phyloP scores from a whole-genome alignment of 2,329 filamentous ascomycete genomes.

The Pseudogymnoascus sp. region DNA sequence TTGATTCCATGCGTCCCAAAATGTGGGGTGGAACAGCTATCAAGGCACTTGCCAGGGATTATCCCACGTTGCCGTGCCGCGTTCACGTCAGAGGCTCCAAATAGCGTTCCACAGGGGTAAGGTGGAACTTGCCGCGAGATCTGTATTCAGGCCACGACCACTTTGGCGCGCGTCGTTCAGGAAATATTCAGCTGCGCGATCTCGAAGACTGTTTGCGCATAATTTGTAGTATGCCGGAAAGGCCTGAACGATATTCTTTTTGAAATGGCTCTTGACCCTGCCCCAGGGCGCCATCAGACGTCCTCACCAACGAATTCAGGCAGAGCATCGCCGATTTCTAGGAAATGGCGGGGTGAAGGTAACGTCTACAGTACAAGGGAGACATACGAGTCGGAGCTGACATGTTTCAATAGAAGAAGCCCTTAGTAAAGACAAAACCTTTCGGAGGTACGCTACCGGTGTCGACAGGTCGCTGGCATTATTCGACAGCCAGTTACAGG shows the following conservation, averaged over 20 bases:
- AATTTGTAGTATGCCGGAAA: slow-evolving; percentile 1
- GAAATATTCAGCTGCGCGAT: not conserved
- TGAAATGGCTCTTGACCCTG: slow-evolving; percentile 59
- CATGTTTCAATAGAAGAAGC: slow-evolving; percentile 41
- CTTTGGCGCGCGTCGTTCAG: not conserved
- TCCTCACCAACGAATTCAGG: slow-evolving; percentile 79
- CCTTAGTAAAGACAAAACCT: slow-evolving; percentile 57
- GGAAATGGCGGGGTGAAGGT: slow-evolving; percentile 74
- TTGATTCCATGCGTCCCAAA: slow-evolving; percentile 18
- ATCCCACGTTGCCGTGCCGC: slow-evolving; percentile 1
- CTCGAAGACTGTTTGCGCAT: not conserved
- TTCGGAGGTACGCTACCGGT: slow-evolving; percentile 81
- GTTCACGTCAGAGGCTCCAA: not conserved
- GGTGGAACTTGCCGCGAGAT: slow-evolving; percentile 6
- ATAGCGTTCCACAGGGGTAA: slow-evolving; percentile 4
- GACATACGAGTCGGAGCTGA: not conserved
- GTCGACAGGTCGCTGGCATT: slow-evolving; percentile 82
- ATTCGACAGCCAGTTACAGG: slow-evolving; percentile 89
- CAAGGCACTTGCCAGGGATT: slow-evolving; percentile 2
- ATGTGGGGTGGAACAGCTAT: slow-evolving; percentile 18
- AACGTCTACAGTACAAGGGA: slow-evolving; percentile 21
- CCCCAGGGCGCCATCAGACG: slow-evolving; percentile 46
- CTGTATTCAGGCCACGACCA: slow-evolving; percentile 9
- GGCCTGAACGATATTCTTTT: not conserved
- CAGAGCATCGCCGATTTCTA: slow-evolving; percentile 66